A percentile compares a stretch with the other conserved stretches of the same genome.
These are phyloP conservation scores for Tilletia walkeri DNA, from an alignment of 1,284 basidiomycete genomes.

Conservation along the genomic window DNA sequence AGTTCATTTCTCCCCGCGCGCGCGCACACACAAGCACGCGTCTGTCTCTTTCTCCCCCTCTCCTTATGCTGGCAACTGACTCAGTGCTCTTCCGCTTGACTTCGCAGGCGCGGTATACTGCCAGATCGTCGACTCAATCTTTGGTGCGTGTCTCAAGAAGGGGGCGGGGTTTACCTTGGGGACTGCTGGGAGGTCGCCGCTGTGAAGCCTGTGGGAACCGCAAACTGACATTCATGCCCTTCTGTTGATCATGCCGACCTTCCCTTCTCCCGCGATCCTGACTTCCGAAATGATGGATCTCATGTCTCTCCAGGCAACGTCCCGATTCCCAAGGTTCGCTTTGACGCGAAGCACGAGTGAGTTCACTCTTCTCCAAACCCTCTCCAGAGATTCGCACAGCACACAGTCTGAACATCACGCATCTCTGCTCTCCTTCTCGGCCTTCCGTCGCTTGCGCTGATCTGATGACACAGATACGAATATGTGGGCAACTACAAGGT, in stretches of 20 bases:
- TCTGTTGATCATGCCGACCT: too few species aligned
- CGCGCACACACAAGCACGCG: neutral
- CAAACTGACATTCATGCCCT: too few species aligned
- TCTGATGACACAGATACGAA: conserved; percentile 72
- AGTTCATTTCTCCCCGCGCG: neutral
- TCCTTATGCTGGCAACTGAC: too few species aligned
- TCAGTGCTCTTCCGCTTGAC: neutral
- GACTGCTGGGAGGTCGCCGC: too few species aligned
- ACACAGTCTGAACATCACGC: too few species aligned
- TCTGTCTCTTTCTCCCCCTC: too few species aligned
- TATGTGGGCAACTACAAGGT: conserved; percentile 93
- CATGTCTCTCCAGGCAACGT: conserved; percentile 39
- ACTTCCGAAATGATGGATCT: neutral
- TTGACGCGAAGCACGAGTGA: conserved; percentile 71
- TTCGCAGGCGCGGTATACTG: conserved; percentile 48
- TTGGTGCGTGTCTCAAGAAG: conserved; percentile 61
- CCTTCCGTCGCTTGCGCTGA: too few species aligned
- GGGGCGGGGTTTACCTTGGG: too few species aligned
- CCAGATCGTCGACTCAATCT: conserved; percentile 83
- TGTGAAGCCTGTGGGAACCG: too few species aligned
- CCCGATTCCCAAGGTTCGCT: conserved; percentile 48
- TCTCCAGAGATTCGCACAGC: too few species aligned
- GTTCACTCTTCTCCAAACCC: conserved; percentile 58
- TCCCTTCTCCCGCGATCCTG: neutral
- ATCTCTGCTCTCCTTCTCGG: too few species aligned